phyloP scores from a whole-genome alignment of 768 basidiomycete species.

The Naganishia vaughanmartiniae region DNA sequence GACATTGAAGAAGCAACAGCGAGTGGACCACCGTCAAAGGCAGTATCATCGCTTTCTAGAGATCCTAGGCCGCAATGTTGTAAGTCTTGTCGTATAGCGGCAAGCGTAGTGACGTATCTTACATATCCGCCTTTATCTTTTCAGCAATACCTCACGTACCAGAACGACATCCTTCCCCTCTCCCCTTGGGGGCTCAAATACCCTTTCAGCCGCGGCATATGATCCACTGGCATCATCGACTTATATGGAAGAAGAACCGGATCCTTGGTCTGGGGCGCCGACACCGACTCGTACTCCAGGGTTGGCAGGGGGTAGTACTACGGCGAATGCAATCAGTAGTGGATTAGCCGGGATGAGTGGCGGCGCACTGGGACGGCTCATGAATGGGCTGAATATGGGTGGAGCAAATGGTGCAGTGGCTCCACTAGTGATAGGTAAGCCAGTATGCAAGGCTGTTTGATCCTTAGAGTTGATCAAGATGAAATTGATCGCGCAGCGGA shows the following conservation, averaged over 20 bases:
- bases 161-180: conserved; percentile 12
- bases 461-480: not conserved
- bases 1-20: not conserved
- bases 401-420: not conserved
- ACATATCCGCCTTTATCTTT: not conserved
- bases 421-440: not conserved
- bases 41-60: not conserved
- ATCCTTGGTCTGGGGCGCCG: conserved; percentile 51
- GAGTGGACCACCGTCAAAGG: not conserved
- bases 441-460: not conserved
- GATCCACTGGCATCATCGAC: conserved; percentile 30
- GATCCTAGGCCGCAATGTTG: conserved; percentile 4
- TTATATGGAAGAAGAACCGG: conserved; percentile 44
- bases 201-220: conserved; percentile 28
- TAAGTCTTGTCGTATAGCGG: not conserved
- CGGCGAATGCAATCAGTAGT: conserved; percentile 29
- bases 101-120: not conserved
- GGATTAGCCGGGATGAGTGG: conserved; percentile 36
- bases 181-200: conserved; percentile 8
- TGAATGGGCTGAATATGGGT: conserved; percentile 27
- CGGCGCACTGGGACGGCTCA: conserved; percentile 32
- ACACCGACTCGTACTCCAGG: conserved; percentile 40
- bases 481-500: conserved; percentile 53
- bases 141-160: conserved; percentile 15
- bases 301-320: not conserved